Base-by-base conservation (phyloP, 106 monocot genomes). In the Dendrobium officinale region DNA sequence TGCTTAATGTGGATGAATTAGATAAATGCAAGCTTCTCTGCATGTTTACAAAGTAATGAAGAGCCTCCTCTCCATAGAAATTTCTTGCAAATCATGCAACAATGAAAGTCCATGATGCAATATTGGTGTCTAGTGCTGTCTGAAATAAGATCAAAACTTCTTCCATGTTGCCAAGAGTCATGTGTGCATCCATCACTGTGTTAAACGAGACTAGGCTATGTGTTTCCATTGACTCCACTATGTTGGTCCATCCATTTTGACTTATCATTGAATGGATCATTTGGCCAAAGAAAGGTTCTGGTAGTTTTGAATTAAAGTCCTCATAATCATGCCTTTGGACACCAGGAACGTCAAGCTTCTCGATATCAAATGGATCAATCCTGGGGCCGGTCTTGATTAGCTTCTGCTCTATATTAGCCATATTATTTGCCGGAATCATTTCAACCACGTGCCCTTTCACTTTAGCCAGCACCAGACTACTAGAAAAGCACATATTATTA, bases 171-270 rank as follows among this genome's bases (percentile, higher is more conserved):
- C 92, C 95, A 66, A 42, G 54, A 45, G 81, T 95, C 86, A 90
- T 86, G 67, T 80, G 19, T 0, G 87, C 87, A 68, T 95, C 88
- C 4, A 92, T 87, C 79, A 90, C 83, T 1, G 87, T 80, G 67
- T 95, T 95, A 92, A 92, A 95, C 5, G 92, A 90, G 27, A 86
- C 86, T n/a, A 44, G 82, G 29, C 83, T 90, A 31, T 77, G 82
- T 16, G 26, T 31, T 47, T 75, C 72, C 78, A 92, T 0, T 0
- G 82, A 84, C 51, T 87, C 92, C 31, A 81, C 72, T 1, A 79
- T 72, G n/a, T 42, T 78, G 29, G 41, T 27, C 86, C 83, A 92
- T 68, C 95, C 92, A 17, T 54, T 72, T 55, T 72, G 77, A n/a
- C 83, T 19, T 29, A 81, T 26, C 37, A 81, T 17, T 11, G 80